Percentiles rank a stretch among this genome's conserved stretches.
Evolutionary conservation across 495 filamentous ascomycete species (phyloP).

Genomic region (Echria macrotheca): DNA sequence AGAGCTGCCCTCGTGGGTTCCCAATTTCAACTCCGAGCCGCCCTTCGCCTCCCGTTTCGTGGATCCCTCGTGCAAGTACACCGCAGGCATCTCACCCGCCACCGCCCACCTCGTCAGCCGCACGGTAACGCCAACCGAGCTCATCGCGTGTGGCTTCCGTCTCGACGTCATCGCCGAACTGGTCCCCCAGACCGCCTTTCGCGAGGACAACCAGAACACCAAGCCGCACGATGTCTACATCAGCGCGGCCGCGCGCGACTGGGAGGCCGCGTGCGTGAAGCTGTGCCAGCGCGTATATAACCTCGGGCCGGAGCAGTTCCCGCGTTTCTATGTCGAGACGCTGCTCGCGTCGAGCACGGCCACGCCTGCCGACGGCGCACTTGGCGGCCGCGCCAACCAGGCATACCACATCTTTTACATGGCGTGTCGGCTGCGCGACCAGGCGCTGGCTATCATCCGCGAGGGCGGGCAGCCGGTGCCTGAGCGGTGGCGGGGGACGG

Average conservation of each 20-base stretch:
- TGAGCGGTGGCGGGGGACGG: neutral
- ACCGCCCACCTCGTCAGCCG: neutral
- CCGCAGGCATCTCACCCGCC: neutral
- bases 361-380: neutral
- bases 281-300: neutral
- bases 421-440: neutral
- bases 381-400: neutral
- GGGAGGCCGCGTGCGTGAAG: neutral
- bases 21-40: neutral
- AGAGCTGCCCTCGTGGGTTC: neutral
- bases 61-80: neutral
- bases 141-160: neutral
- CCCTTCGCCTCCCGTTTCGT: neutral
- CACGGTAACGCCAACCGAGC: neutral
- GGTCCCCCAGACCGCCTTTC: neutral
- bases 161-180: neutral
- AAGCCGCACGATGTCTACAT: neutral
- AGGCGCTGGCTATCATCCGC: neutral
- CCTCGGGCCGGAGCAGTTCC: neutral
- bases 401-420: neutral
- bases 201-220: neutral
- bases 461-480: neutral
- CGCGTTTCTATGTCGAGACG: neutral
- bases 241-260: neutral
- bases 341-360: neutral